Evolutionary conservation across 1,284 basidiomycete species (phyloP), one percentile per base, ranked within the genome.

Genomic region (Puccinia coronata): DNA sequence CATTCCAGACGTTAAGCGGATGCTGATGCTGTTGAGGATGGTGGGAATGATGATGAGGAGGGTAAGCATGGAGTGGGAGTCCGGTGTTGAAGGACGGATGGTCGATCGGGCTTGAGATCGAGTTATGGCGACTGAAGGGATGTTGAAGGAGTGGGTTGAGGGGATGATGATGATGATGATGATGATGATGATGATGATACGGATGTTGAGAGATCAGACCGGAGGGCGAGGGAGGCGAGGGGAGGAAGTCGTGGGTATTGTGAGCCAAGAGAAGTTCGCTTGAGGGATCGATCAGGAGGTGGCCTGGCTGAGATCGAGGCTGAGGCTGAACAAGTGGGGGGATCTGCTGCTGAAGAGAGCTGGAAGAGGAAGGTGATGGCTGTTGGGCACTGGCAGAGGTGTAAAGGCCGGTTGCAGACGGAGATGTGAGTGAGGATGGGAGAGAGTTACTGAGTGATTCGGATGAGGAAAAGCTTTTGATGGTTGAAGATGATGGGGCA

Each of bases 81-180:
- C 25, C n/a, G 4, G 39, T 39, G 39, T 0, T 16, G 63, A 47
- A 67, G 39, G 63, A 67, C 28, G 63, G 39, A 28, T 67, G 63
- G 28, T 71, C 69, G 69, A 76, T 63, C 8, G 74, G 43, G 43
- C 55, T 65, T 12, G 53, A 59, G 55, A 74, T 59, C 28, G 72
- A 74, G 72, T 43, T 41, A 34, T 47, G 59, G 43, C 25, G 39
- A 41, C 11, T 31, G 43, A 65, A 51, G 43, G 36, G 31, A 65
- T 63, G 59, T 25, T 76, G 72, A 9, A 65, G n/a, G 47, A 49
- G 12, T 47, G 59, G 34, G 31, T 76, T 20, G n/a, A 28, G 57
- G 31, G 47, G 41, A 49, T 34, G 43, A 34, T 61, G n/a, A n/a
- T n/a, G 59, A 28, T 31, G 34, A 18, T 65, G 71, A n/a, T 76